A percentile compares a stretch with the other conserved stretches of the same genome.
Evolutionary conservation across 2,329 filamentous ascomycete genomes (phyloP).

Genomic region (Akanthomyces lecanii): DNA sequence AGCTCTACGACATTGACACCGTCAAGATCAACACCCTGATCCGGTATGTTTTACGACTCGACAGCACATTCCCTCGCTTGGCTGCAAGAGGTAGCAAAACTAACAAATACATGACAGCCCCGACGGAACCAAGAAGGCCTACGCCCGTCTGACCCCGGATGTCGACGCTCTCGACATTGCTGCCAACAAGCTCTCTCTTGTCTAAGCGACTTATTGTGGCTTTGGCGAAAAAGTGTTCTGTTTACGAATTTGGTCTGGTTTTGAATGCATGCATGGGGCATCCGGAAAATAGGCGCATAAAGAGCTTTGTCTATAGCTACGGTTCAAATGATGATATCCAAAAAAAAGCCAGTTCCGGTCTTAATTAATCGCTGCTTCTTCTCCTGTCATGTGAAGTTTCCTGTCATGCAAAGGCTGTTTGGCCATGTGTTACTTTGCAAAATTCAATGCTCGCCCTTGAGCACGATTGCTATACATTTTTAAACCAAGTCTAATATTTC

Average conservation of each 20-base stretch:
- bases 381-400: background rate
- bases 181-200: conserved; percentile 96
- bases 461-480: background rate
- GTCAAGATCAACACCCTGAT: conserved; percentile 99
- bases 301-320: conserved; percentile 17
- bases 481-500: background rate
- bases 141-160: conserved; percentile 89
- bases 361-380: background rate
- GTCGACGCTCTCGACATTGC: conserved; percentile 99
- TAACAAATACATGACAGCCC: conserved; percentile 52
- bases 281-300: conserved; percentile 15
- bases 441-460: background rate
- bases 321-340: conserved; percentile 31
- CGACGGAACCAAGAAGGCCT: conserved; percentile 98
- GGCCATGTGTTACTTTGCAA: background rate
- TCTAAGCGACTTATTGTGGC: conserved; percentile 55
- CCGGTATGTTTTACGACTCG: conserved; percentile 57
- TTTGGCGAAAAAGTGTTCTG: conserved; percentile 22
- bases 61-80: background rate
- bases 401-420: background rate
- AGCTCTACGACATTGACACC: conserved; percentile 96
- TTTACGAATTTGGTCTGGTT: conserved; percentile 37
- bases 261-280: conserved; percentile 24
- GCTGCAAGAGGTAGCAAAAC: background rate
- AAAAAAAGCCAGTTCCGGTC: conserved; percentile 27